These are phyloP conservation scores for Xylaria longipes DNA, from an alignment of 495 filamentous ascomycete species.

Conservation along the genomic window DNA sequence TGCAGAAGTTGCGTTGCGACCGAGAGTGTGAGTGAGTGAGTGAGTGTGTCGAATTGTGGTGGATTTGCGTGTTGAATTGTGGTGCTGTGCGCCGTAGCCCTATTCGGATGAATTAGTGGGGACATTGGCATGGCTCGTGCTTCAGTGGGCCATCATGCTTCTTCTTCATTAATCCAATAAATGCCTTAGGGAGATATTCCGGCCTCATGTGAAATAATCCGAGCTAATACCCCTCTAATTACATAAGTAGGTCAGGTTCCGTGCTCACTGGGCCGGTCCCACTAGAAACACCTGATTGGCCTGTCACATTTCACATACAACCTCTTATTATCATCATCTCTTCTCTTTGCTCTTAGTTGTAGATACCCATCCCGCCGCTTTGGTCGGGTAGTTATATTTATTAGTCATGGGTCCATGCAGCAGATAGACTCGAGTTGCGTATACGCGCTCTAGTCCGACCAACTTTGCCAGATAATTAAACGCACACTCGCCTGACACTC, in stretches of 20 bases:
- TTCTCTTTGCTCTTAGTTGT: background rate
- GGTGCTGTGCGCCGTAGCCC: slow-evolving; percentile 28
- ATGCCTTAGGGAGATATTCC: background rate
- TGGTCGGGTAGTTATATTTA: background rate
- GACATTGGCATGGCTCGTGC: background rate
- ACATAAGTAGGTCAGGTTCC: no score
- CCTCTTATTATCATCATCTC: background rate
- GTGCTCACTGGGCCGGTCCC: no score
- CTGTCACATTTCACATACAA: background rate
- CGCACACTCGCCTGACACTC: background rate
- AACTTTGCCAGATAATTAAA: background rate
- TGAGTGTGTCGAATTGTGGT: slow-evolving; percentile 11
- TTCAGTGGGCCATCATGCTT: background rate
- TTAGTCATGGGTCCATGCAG: background rate
- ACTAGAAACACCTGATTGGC: background rate
- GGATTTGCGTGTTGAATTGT: slow-evolving; percentile 18
- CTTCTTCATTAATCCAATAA: background rate
- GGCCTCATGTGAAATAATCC: background rate
- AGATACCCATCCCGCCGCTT: background rate
- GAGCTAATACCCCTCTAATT: no score
- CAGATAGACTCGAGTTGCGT: background rate
- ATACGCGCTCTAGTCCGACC: background rate
- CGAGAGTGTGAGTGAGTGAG: slow-evolving; percentile 3
- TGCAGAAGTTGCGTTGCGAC: slow-evolving; percentile 26
- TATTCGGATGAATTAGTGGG: slow-evolving; percentile 19